These are phyloP conservation scores for Syzygium syzygioides DNA, from an alignment of 441 rosid genomes.

Conservation along the genomic window DNA sequence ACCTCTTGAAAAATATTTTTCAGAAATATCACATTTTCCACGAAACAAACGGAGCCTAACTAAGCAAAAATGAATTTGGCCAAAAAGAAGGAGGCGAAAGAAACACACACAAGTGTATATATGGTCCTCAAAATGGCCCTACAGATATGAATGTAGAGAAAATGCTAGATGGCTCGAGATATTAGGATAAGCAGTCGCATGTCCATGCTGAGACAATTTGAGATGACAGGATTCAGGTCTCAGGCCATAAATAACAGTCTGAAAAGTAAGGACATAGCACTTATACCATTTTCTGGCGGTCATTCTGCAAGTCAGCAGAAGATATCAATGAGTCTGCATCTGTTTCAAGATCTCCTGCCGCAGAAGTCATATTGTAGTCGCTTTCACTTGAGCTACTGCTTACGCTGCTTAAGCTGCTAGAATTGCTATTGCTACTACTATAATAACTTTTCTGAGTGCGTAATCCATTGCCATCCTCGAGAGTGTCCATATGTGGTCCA, in stretches of 20 bases:
- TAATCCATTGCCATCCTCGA: constrained; percentile 59
- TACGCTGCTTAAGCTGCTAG: constrained; percentile 89
- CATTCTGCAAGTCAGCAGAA: constrained; percentile 64
- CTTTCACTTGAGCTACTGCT: constrained; percentile 95
- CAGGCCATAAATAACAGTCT: not conserved
- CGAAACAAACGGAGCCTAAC: not conserved
- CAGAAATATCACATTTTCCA: too few species aligned
- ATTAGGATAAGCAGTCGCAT: not conserved
- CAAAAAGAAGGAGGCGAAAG: not conserved
- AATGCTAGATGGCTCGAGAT: not conserved
- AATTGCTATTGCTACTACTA: constrained; percentile 95
- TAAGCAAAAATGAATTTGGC: not conserved
- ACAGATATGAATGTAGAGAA: not conserved
- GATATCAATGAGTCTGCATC: constrained; percentile 99
- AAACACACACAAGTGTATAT: not conserved
- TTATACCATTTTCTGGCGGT: constrained; percentile 67
- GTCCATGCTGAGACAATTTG: not conserved
- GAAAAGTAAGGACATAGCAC: constrained; percentile 5
- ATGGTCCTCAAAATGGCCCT: not conserved
- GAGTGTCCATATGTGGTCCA: constrained; percentile 62
- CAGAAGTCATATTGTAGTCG: constrained; percentile 65
- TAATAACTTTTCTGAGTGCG: constrained; percentile 52
- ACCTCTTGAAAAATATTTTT: too few species aligned
- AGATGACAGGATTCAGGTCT: not conserved
- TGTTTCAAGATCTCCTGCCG: constrained; percentile 90